Percentiles rank a stretch among this genome's conserved stretches.
Evolutionary conservation across 768 basidiomycete genomes (phyloP).

Genomic region (Cyathus striatus): DNA sequence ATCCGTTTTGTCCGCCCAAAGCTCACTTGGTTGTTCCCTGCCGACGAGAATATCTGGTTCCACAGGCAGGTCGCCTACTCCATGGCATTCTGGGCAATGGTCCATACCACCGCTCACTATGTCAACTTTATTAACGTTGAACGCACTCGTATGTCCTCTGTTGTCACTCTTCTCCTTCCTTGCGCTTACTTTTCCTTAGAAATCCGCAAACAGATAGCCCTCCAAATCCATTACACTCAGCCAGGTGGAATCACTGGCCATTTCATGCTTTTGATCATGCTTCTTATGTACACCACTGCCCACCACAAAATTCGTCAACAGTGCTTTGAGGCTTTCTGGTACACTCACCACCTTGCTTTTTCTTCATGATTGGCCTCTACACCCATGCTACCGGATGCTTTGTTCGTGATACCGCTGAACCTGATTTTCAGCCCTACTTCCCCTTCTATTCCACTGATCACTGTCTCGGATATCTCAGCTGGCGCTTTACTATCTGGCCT

Average conservation of each 20-base stretch:
- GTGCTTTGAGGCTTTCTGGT: conserved; percentile 96
- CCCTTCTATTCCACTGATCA: conserved; percentile 87
- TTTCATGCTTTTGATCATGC: conserved; percentile 92
- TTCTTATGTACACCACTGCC: conserved; percentile 89
- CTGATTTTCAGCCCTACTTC: conserved; percentile 66
- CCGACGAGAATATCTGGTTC: conserved; percentile 96
- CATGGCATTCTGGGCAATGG: conserved; percentile 89
- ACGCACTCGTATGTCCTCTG: conserved; percentile 58
- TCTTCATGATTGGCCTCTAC: conserved; percentile 90
- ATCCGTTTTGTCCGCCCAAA: conserved; percentile 80
- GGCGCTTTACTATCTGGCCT: conserved; percentile 91
- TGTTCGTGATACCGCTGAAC: conserved; percentile 77
- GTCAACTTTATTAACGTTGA: conserved; percentile 94
- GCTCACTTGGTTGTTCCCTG: conserved; percentile 79
- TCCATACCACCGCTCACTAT: conserved; percentile 92
- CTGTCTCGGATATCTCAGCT: conserved; percentile 88
- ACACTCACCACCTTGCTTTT: conserved; percentile 91
- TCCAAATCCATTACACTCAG: conserved; percentile 84
- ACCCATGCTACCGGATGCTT: conserved; percentile 93
- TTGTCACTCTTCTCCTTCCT: not conserved
- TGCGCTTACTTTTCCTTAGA: conserved; percentile 36
- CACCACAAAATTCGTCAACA: conserved; percentile 84
- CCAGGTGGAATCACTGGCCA: conserved; percentile 93
- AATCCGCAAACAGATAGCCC: conserved; percentile 72
- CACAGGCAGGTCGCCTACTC: conserved; percentile 93